Evolutionary conservation across 495 filamentous ascomycete genomes (phyloP), one percentile per base, ranked within the genome.

Genomic region (Tuber brumale): DNA sequence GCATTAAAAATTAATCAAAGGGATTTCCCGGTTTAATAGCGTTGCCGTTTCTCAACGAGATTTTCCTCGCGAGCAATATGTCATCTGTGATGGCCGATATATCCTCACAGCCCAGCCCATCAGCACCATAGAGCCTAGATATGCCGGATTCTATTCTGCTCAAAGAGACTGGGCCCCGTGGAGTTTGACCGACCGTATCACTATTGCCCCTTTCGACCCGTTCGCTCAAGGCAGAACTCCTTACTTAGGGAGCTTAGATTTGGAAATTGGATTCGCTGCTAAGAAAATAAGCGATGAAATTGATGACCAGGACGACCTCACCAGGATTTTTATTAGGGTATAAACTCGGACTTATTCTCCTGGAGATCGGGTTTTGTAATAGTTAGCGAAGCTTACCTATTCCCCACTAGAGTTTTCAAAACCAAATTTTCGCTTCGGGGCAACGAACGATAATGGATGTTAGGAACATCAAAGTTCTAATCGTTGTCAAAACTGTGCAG

Each of bases 371-470:
- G 39, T 6, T 43, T 48, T 70, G 39, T 42, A 21, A 27, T 75
- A 14, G n/a, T 76, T 12, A 44, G 23, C 18, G 39, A 44, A 57
- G 31, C 9, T 42, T 71, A 74, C 74, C 80, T 84, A 51, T 84
- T 66, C 61, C 12, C 10, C 9, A 27, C 37, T 78, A 92, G 85
- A 92, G 88, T 74, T 97, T 93, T 81, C 87, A 93, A 80, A 92
- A 95, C 83, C 95, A 99, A 85, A 86, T 99, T 71, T 91, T 97
- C 71, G 88, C 95, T 3, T 95, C 95, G 0, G 92, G 93, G 0
- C 95, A 99, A 85, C 88, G 89, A 76, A 84, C 97, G 42, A 84
- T 97, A 43, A 92, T 99, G 90, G 93, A 97, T 75, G 86, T 92
- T 77, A 88, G 88, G 77, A 93, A 91, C 75, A 90, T 97, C 70